Conservation (phyloP, 164 flowering plant species). For the Liquidambar formosana region DNA sequence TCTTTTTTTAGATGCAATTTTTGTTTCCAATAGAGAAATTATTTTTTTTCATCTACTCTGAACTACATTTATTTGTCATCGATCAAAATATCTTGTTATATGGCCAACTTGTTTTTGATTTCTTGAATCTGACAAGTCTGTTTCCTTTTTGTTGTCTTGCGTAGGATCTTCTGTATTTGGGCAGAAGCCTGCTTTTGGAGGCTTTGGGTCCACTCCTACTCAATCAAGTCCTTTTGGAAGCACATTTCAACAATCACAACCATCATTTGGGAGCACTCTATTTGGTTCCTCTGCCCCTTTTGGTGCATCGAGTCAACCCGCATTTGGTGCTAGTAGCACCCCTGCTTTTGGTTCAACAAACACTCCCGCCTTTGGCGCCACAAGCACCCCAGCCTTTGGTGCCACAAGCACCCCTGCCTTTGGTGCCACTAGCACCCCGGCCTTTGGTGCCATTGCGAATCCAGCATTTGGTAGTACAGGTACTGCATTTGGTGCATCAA, state of each 20-base stretch:
- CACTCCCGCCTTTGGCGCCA: conserved; percentile 57
- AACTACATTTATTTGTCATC: not conserved
- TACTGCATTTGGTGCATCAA: conserved; percentile 57
- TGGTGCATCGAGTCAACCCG: conserved; percentile 68
- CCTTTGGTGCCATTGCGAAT: conserved; percentile 48
- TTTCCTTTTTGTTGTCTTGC: no score
- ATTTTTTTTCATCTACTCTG: not conserved
- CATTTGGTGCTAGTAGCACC: conserved; percentile 58
- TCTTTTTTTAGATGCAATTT: not conserved
- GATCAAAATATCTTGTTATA: no score
- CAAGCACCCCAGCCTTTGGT: conserved; percentile 68
- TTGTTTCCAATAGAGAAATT: not conserved
- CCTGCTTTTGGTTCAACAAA: conserved; percentile 61
- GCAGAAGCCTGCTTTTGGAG: conserved; percentile 79
- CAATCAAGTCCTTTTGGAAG: conserved; percentile 88
- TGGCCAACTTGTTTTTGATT: no score
- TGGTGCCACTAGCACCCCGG: conserved; percentile 52
- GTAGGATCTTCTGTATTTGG: conserved; percentile 47
- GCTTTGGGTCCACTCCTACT: conserved; percentile 73
- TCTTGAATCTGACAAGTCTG: no score
- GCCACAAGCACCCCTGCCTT: conserved; percentile 52
- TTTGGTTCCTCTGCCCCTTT: conserved; percentile 74
- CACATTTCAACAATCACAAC: conserved; percentile 80
- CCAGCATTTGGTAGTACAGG: conserved; percentile 63
- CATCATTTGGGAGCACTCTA: conserved; percentile 74